Evolutionary conservation across 1,284 basidiomycete genomes (phyloP).

Genomic region (Entoloma clypeatum): DNA sequence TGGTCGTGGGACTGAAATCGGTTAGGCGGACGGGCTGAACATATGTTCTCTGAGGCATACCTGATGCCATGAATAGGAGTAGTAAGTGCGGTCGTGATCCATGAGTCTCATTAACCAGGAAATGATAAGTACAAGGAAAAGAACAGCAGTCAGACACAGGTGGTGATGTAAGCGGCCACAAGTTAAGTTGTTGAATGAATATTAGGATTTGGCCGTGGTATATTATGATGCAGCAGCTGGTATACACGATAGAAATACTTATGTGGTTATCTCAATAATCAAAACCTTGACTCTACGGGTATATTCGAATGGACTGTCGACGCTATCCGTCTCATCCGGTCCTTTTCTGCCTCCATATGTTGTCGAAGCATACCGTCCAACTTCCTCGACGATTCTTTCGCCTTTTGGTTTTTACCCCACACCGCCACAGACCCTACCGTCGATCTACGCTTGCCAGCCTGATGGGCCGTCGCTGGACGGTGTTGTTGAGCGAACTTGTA

Average conservation of each 20-base stretch:
- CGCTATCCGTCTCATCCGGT: constrained; percentile 68
- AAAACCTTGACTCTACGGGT: constrained; percentile 15
- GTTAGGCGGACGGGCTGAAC: constrained; percentile 12
- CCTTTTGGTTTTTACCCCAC: constrained; percentile 37
- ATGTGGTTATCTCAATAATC: constrained; percentile 7
- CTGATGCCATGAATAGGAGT: constrained; percentile 62
- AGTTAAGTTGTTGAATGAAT: not conserved
- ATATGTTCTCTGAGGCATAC: constrained; percentile 28
- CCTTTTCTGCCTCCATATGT: constrained; percentile 73
- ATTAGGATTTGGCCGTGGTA: constrained; percentile 16
- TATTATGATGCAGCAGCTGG: constrained; percentile 24
- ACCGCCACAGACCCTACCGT: constrained; percentile 26
- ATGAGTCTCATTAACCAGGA: constrained; percentile 18
- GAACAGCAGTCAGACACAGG: not conserved
- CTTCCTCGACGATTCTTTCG: constrained; percentile 53
- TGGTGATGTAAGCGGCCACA: constrained; percentile 4
- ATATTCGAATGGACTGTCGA: constrained; percentile 26
- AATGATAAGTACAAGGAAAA: constrained; percentile 9
- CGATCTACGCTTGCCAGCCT: constrained; percentile 26
- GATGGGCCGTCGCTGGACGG: constrained; percentile 16
- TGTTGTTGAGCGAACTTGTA: constrained; percentile 35
- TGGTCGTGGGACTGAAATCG: constrained; percentile 58
- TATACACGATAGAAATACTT: constrained; percentile 23
- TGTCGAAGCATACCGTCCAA: constrained; percentile 71
- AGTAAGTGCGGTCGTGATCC: constrained; percentile 40